phyloP scores from a whole-genome alignment of 176 grass and related monocot genomes.

The Oryza longistaminata region DNA sequence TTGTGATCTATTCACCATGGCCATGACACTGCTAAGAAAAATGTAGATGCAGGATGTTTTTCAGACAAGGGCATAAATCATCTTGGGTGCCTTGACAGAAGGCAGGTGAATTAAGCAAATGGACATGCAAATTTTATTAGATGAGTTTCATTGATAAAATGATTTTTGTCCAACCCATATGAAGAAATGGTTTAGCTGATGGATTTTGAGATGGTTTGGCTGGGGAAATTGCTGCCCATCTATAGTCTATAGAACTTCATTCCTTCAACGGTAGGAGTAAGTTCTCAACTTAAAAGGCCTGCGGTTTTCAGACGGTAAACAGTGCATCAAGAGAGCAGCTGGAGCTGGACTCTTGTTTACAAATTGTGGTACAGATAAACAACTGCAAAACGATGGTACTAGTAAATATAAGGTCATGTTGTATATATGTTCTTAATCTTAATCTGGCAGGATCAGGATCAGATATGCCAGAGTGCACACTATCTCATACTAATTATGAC shows the following conservation, averaged over 20 bases:
- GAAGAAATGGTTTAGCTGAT: background rate
- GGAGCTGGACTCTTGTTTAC: background rate
- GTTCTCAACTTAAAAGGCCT: no score
- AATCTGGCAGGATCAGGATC: background rate
- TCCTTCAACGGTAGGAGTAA: no score
- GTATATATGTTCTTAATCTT: background rate
- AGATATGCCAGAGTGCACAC: background rate
- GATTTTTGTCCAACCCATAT: background rate
- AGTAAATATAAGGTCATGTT: background rate
- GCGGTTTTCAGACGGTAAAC: background rate
- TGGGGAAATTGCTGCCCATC: background rate
- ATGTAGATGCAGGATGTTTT: background rate
- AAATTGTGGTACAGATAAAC: no score
- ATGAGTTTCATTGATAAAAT: background rate
- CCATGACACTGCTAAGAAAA: background rate
- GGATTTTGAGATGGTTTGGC: background rate
- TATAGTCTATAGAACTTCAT: background rate
- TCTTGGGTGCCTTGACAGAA: background rate
- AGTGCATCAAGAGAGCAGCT: background rate
- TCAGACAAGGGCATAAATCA: background rate
- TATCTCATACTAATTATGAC: background rate
- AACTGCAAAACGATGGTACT: no score
- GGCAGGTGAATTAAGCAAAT: background rate
- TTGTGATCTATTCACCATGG: background rate
- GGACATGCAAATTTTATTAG: background rate